Evolutionary conservation across 2,329 filamentous ascomycete species (phyloP), one percentile per base, ranked within the genome.

Genomic region (Alternaria atra): DNA sequence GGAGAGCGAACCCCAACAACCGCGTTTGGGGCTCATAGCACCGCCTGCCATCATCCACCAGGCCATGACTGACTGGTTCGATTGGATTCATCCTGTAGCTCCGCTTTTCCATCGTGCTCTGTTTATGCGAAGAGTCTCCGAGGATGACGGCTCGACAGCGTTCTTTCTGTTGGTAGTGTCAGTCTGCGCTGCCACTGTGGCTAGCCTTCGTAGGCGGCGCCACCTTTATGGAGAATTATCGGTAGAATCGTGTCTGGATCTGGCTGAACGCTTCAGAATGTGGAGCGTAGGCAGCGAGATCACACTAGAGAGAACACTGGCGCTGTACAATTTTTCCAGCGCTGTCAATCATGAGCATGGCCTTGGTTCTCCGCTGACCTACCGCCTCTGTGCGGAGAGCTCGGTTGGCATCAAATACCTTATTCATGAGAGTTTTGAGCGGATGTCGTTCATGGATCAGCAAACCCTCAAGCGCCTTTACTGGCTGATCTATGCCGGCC

Each of bases 11-110:
- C 17, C 39, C 9, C 43, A 53, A 15, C 34, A 42, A 27, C 15
- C 13, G 6, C 30, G 29, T n/a, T n/a, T 66, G 29, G 43, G 56
- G 2, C 27, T 53, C 7, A 65, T 70, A 32, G 66, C 64, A 40
- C 48, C 65, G 32, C 9, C 30, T 15, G 37, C 58, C 9, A 37
- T 60, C 10, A 20, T 68, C 23, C 42, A 64, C 2, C 61, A 63
- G 29, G 52, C 67, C 40, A 46, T 65, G 32, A 34, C 44, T 43
- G 67, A 70, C 57, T 70, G 67, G 67, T 70, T 70, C 58, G 65
- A 56, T 8, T 67, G 62, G 62, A 64, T 70, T 23, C 66, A 70
- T 59, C 67, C 67, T 10, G 62, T 70, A 3, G 67, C 67, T 23
- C 67, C 67, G 12, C 50, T 68, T 17, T 47, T 68, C 23, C 64